Evolutionary conservation across 2,329 filamentous ascomycete species (phyloP).

Genomic region (Penicillium sp.): DNA sequence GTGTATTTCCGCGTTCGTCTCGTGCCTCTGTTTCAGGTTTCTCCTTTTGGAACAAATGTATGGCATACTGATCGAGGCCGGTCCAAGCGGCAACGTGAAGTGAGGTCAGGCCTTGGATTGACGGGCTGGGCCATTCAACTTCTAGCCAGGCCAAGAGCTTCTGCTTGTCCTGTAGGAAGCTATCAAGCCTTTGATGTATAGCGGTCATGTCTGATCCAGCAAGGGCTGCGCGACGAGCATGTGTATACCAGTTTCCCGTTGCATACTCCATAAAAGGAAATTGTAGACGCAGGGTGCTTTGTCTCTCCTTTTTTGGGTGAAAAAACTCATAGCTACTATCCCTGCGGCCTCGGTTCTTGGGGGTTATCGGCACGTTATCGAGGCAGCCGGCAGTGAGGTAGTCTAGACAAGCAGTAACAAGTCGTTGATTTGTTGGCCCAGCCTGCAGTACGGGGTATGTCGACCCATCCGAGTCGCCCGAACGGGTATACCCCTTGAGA

Average conservation of each 20-base stretch:
- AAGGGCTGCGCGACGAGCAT: conserved; percentile 6
- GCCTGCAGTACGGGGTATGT: conserved; percentile 11
- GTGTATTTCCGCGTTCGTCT: neutral
- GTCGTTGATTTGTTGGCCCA: conserved; percentile 9
- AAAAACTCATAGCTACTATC: too few species aligned
- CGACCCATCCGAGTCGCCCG: neutral
- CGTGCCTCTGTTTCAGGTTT: conserved; percentile 1
- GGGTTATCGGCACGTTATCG: too few species aligned
- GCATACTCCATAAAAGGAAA: conserved; percentile 20
- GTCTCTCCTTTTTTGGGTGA: neutral
- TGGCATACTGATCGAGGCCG: conserved; percentile 10
- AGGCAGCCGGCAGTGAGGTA: conserved; percentile 12
- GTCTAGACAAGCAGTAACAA: conserved; percentile 12
- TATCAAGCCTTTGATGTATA: conserved; percentile 6
- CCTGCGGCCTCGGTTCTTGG: neutral
- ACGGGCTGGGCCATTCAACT: conserved; percentile 1
- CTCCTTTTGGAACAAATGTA: conserved; percentile 5
- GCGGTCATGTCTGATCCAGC: conserved; percentile 2
- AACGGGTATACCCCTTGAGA: conserved; percentile 28
- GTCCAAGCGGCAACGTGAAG: conserved; percentile 14
- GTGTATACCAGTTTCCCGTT: conserved; percentile 13
- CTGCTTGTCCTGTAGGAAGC: conserved; percentile 3
- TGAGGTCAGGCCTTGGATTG: conserved; percentile 4
- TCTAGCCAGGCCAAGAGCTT: conserved; percentile 5
- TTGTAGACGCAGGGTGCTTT: conserved; percentile 5